Percentiles rank a stretch among this genome's conserved stretches.
These are phyloP conservation scores for Leucogyrophana mollusca DNA, from an alignment of 768 basidiomycete species.

Conservation along the genomic window DNA sequence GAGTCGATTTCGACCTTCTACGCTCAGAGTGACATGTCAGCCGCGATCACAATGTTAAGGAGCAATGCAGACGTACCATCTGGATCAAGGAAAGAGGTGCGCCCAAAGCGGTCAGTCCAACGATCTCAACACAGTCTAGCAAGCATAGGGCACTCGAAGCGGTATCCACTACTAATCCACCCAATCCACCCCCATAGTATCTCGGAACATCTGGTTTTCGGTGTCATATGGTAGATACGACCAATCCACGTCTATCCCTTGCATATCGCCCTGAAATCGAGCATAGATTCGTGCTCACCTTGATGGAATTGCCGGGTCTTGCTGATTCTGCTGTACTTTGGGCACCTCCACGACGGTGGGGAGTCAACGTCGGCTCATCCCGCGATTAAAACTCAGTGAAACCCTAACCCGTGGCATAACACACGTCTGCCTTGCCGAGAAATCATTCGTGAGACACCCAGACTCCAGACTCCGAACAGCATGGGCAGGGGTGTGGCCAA, in stretches of 20 bases:
- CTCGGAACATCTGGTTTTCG: conserved; percentile 12
- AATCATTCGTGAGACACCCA: too few relatives aligned
- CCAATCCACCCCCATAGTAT: conserved; percentile 42
- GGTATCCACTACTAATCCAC: conserved; percentile 35
- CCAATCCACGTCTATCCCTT: conserved; percentile 8
- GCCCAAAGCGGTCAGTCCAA: conserved; percentile 15
- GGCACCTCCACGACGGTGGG: conserved; percentile 15
- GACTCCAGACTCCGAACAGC: too few relatives aligned
- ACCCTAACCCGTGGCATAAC: background rate
- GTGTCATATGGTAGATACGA: background rate
- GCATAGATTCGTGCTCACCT: conserved; percentile 52
- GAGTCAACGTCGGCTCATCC: conserved; percentile 26
- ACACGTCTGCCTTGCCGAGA: too few relatives aligned
- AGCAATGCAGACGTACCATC: conserved; percentile 21
- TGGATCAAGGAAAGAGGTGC: conserved; percentile 2
- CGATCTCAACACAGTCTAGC: conserved; percentile 7
- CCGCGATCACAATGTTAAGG: background rate
- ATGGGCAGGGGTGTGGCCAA: too few relatives aligned
- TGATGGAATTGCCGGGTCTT: conserved; percentile 45
- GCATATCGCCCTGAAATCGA: conserved; percentile 10
- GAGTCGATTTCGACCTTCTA: conserved; percentile 99
- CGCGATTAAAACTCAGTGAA: conserved; percentile 7
- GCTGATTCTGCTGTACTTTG: conserved; percentile 17
- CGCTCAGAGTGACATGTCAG: conserved; percentile 15
- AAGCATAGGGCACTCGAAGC: conserved; percentile 13